These are phyloP conservation scores for Papilionanthe hybrid DNA, from an alignment of 116 monocot species.

Conservation along the genomic window DNA sequence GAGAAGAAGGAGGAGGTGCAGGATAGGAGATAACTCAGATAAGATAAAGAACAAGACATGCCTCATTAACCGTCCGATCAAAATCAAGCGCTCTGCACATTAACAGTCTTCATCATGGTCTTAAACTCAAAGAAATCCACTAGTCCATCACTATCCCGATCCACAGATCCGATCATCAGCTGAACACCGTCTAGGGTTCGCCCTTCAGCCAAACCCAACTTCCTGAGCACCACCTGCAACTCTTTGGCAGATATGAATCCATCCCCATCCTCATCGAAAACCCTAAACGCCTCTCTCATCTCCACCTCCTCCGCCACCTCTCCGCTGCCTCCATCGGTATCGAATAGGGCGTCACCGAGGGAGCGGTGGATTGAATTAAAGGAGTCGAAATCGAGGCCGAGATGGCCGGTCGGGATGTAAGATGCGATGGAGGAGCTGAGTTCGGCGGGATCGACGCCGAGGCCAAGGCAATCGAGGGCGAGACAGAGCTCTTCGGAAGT, in stretches of 20 bases:
- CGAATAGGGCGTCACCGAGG: slow-evolving; percentile 37
- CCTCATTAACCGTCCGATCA: neutral
- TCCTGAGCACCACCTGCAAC: slow-evolving; percentile 17
- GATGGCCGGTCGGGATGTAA: slow-evolving; percentile 31
- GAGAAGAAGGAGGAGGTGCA: no score
- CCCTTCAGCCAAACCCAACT: slow-evolving; percentile 24
- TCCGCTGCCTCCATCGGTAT: slow-evolving; percentile 5
- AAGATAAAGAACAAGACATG: neutral
- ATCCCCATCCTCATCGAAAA: slow-evolving; percentile 20
- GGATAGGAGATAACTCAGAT: neutral
- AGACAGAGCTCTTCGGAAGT: slow-evolving; percentile 40
- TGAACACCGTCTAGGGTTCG: slow-evolving; percentile 34
- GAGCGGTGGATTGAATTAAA: slow-evolving; percentile 34
- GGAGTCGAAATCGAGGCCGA: slow-evolving; percentile 48
- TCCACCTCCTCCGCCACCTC: slow-evolving; percentile 8
- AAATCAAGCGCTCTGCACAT: neutral
- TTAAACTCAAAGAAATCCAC: slow-evolving; percentile 86
- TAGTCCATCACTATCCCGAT: slow-evolving; percentile 48
- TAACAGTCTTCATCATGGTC: slow-evolving; percentile 48
- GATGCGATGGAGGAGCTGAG: slow-evolving; percentile 19
- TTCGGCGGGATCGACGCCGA: slow-evolving; percentile 25
- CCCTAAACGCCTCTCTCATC: slow-evolving; percentile 12
- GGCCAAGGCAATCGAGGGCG: slow-evolving; percentile 51
- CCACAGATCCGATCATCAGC: slow-evolving; percentile 71
- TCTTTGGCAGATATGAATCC: slow-evolving; percentile 16